Conservation (phyloP, 2,329 filamentous ascomycete species). For the Exserohilum rostratum region DNA sequence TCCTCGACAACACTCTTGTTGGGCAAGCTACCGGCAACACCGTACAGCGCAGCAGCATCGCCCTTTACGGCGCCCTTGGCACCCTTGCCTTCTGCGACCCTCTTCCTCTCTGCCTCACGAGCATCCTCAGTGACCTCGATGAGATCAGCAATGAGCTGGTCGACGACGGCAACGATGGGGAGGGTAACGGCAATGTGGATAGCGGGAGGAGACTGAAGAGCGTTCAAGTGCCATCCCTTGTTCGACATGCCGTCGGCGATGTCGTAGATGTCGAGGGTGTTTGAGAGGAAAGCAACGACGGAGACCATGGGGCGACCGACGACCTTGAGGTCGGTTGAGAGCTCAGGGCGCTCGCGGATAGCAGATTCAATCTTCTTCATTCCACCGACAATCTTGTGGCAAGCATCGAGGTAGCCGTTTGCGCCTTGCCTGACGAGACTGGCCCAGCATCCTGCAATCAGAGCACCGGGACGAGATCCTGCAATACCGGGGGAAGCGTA, state of each 20-base stretch:
- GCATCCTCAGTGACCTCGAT: slow-evolving; percentile 68
- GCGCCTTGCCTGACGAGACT: slow-evolving; percentile 88
- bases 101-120: slow-evolving; percentile 78
- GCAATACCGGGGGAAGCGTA: slow-evolving; percentile 94
- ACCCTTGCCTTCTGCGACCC: slow-evolving; percentile 71
- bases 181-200: slow-evolving; percentile 94
- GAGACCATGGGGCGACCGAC: slow-evolving; percentile 86
- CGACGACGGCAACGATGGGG: slow-evolving; percentile 80
- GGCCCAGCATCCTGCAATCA: slow-evolving; percentile 96
- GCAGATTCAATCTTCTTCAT: slow-evolving; percentile 80
- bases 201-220: slow-evolving; percentile 86
- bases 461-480: slow-evolving; percentile 86
- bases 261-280: slow-evolving; percentile 89
- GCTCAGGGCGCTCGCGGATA: slow-evolving; percentile 70
- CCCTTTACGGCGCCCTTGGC: slow-evolving; percentile 66
- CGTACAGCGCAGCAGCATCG: slow-evolving; percentile 87
- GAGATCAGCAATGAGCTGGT: slow-evolving; percentile 76
- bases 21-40: slow-evolving; percentile 90
- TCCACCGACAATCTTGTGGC: slow-evolving; percentile 84
- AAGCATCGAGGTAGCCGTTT: slow-evolving; percentile 83
- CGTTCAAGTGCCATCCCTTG: slow-evolving; percentile 94
- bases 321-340: slow-evolving; percentile 76
- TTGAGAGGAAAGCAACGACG: slow-evolving; percentile 86
- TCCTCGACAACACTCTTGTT: slow-evolving; percentile 96
- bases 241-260: slow-evolving; percentile 85